These are phyloP conservation scores for Yamadazyma siamensis DNA, from an alignment of 1,139 yeast genomes.

Conservation along the genomic window DNA sequence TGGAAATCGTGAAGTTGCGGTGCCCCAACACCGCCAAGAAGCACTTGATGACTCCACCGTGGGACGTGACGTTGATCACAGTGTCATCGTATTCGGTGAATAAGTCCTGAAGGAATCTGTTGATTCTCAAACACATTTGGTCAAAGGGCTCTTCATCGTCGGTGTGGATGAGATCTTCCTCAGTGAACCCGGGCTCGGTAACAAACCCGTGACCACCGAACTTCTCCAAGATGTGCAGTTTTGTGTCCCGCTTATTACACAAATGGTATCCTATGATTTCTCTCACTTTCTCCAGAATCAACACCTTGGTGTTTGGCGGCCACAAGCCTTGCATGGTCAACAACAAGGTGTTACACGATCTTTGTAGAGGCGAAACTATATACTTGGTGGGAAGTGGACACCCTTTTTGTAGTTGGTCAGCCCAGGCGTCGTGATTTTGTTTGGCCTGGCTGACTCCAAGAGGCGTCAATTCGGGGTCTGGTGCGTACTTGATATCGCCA, in stretches of 20 bases:
- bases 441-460: constrained; percentile 48
- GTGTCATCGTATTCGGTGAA: constrained; percentile 20
- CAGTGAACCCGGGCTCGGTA: constrained; percentile 41
- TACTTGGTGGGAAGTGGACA: constrained; percentile 55
- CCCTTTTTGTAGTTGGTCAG: constrained; percentile 40
- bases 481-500: constrained; percentile 60
- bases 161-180: constrained; percentile 43
- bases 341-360: constrained; percentile 57
- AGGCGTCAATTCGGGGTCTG: constrained; percentile 64
- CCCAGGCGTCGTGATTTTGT: constrained; percentile 46
- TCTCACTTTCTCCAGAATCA: constrained; percentile 53
- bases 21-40: constrained; percentile 55
- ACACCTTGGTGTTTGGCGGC: constrained; percentile 32
- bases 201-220: constrained; percentile 19
- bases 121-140: constrained; percentile 49
- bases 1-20: constrained; percentile 52
- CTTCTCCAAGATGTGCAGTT: constrained; percentile 19
- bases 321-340: constrained; percentile 52
- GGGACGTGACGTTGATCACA: constrained; percentile 53
- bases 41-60: constrained; percentile 61
- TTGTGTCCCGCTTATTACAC: constrained; percentile 59
- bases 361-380: constrained; percentile 63
- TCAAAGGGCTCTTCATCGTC: constrained; percentile 23
- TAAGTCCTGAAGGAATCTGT: constrained; percentile 40
- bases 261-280: constrained; percentile 69